Conservation (phyloP, 1,139 yeast species). For the Diutina siamensis region DNA sequence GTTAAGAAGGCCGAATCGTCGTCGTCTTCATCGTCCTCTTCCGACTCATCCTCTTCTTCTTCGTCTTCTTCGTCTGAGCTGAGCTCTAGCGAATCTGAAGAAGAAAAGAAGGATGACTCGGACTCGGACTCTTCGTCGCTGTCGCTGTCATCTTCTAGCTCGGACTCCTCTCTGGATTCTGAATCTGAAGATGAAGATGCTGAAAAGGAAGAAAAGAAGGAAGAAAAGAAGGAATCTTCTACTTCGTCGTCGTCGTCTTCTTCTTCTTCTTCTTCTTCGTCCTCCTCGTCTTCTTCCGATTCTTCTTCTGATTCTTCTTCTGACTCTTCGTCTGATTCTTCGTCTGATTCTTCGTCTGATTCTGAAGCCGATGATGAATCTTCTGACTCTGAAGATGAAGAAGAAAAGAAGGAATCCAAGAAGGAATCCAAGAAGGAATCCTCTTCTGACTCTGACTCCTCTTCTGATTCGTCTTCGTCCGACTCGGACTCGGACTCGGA, state of each 20-base stretch:
- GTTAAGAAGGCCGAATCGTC: conserved; percentile 4
- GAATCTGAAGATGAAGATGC: neutral
- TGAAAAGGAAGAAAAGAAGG: conserved; percentile 9
- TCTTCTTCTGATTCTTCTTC: neutral
- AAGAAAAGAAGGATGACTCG: neutral
- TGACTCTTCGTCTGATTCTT: conserved; percentile 10
- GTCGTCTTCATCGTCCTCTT: conserved; percentile 7
- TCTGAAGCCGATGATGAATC: conserved; percentile 7
- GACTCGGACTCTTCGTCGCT: neutral
- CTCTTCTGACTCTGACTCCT: conserved; percentile 13
- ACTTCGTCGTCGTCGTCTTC: conserved; percentile 8
- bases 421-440: conserved; percentile 7
- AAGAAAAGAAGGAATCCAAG: conserved; percentile 7
- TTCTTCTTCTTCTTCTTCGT: conserved; percentile 3
- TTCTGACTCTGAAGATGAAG: conserved; percentile 4
- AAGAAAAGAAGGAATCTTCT: conserved; percentile 13
- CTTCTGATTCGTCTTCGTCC: conserved; percentile 11
- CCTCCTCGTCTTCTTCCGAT: conserved; percentile 7
- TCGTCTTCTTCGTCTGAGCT: conserved; percentile 7
- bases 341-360: neutral
- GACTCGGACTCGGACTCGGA: conserved; percentile 12
- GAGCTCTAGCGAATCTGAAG: neutral
- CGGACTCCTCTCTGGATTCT: conserved; percentile 12
- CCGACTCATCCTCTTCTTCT: conserved; percentile 9
- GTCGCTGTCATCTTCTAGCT: conserved; percentile 9